Percentiles rank a stretch among this genome's conserved stretches.
Conservation (phyloP, 495 filamentous ascomycete species). For the Opeltia flavorubescens region DNA sequence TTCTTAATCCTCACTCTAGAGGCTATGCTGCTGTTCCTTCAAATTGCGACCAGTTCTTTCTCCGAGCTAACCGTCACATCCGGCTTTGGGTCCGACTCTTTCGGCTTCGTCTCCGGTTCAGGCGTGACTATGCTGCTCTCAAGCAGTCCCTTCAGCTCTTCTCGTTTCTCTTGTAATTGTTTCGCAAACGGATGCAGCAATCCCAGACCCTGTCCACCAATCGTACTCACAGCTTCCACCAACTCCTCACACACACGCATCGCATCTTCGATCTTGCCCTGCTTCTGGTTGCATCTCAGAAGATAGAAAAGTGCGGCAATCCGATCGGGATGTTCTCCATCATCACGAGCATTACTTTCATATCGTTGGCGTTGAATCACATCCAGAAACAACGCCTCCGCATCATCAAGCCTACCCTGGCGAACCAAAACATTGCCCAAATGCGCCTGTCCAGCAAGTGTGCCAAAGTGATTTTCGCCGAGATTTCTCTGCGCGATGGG, state of each 20-base stretch:
- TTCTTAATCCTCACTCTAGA: too few species aligned
- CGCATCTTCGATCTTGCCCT: conserved; percentile 14
- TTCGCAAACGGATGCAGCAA: not conserved
- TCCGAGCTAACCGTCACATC: too few species aligned
- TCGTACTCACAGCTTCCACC: not conserved
- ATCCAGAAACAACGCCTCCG: conserved; percentile 15
- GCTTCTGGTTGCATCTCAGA: conserved; percentile 9
- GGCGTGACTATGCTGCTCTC: too few species aligned
- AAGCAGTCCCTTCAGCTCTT: too few species aligned
- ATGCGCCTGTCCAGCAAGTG: conserved; percentile 15
- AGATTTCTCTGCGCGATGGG: conserved; percentile 22
- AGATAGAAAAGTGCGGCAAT: conserved; percentile 11
- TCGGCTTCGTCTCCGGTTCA: too few species aligned
- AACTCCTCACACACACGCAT: not conserved
- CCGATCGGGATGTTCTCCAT: conserved; percentile 18
- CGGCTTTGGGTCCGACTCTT: too few species aligned
- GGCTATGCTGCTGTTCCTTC: too few species aligned
- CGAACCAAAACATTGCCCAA: conserved; percentile 14
- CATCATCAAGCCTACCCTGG: conserved; percentile 14
- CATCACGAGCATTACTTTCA: not conserved
- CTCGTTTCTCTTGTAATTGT: not conserved
- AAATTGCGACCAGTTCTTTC: too few species aligned
- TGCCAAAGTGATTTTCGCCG: conserved; percentile 22
- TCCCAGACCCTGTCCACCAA: not conserved
- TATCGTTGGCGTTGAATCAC: conserved; percentile 14